Evolutionary conservation across 305 asterid species (phyloP).

Genomic region (Striga hermonthica): DNA sequence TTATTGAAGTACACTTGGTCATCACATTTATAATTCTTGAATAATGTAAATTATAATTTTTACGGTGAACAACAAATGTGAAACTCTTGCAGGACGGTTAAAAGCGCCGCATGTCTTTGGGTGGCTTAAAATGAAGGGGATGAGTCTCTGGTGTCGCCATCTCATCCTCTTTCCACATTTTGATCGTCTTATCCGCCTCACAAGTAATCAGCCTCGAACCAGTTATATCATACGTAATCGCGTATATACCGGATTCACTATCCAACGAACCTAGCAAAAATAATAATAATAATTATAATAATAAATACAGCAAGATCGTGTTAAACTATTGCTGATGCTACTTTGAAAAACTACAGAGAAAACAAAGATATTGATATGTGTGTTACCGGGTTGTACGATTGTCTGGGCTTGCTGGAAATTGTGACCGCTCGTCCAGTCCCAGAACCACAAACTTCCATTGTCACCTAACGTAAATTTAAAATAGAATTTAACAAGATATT

Average conservation of each 20-base stretch:
- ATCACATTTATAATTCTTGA: too few relatives aligned
- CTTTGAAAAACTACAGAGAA: background rate
- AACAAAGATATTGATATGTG: background rate
- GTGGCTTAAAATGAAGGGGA: conserved; percentile 65
- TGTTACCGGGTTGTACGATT: conserved; percentile 85
- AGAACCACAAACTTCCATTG: conserved; percentile 98
- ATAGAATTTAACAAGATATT: too few relatives aligned
- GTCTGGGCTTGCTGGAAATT: conserved; percentile 97
- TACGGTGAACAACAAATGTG: too few relatives aligned
- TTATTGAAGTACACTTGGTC: too few relatives aligned
- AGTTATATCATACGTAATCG: conserved; percentile 59
- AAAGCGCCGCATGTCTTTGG: conserved; percentile 57
- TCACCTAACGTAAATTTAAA: conserved; percentile 52
- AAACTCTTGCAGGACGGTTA: conserved; percentile 20
- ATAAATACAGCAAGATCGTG: background rate
- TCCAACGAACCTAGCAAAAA: conserved; percentile 58
- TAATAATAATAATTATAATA: too few relatives aligned
- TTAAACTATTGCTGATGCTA: conserved; percentile 2
- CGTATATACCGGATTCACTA: conserved; percentile 91
- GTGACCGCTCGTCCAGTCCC: conserved; percentile 99
- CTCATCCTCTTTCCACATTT: conserved; percentile 98
- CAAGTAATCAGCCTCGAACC: conserved; percentile 92
- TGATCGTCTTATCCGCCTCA: conserved; percentile 95
- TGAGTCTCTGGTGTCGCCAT: conserved; percentile 59
- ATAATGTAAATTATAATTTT: too few relatives aligned